phyloP scores from a whole-genome alignment of 106 monocot species.

The Apostasia ramifera region DNA sequence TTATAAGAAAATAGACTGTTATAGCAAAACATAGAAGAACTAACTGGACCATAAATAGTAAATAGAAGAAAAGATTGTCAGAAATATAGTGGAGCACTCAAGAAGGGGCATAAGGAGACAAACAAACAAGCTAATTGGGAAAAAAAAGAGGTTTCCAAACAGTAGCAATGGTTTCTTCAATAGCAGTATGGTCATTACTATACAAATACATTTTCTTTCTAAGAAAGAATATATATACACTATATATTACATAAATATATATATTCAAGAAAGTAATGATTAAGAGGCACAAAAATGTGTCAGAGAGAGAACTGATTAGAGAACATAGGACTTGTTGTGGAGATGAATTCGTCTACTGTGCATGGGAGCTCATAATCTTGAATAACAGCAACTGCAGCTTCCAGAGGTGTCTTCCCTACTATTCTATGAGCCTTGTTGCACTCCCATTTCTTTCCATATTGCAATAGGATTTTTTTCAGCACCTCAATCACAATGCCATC shows the following conservation, averaged over 20 bases:
- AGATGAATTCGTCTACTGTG: constrained; percentile 60
- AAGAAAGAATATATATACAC: background rate
- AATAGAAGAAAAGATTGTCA: too few species aligned
- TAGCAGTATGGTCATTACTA: too few species aligned
- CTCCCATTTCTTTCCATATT: constrained; percentile 85
- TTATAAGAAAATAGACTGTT: too few species aligned
- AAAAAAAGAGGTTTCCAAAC: too few species aligned
- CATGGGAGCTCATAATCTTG: constrained; percentile 80
- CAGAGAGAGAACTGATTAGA: constrained; percentile 44
- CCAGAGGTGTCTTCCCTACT: constrained; percentile 73
- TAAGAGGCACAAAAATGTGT: background rate
- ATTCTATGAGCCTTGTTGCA: constrained; percentile 38
- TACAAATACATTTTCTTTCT: background rate
- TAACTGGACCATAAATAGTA: too few species aligned
- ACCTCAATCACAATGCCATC: constrained; percentile 78
- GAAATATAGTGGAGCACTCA: too few species aligned
- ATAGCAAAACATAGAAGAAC: too few species aligned
- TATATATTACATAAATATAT: background rate
- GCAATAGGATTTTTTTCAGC: constrained; percentile 46
- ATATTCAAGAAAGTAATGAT: background rate
- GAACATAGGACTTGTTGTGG: constrained; percentile 57
- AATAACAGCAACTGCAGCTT: constrained; percentile 59
- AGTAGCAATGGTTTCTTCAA: too few species aligned
- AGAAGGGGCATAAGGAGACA: too few species aligned
- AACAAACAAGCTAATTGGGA: too few species aligned